Percentiles rank a stretch among this genome's conserved stretches.
Conservation (phyloP, 768 basidiomycete genomes). For the Favolaschia claudopus region DNA sequence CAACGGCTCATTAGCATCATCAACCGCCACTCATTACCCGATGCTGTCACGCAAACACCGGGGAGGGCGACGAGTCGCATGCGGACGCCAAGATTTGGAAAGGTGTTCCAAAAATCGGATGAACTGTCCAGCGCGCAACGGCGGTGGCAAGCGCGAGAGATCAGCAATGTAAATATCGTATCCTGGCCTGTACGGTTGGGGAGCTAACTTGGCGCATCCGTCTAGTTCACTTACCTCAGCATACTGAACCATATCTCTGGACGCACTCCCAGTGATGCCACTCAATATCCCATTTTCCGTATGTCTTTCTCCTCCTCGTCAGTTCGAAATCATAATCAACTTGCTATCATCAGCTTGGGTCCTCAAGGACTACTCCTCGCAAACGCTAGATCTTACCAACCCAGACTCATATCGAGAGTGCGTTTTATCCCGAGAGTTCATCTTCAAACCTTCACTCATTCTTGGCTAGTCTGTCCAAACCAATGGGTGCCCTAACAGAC, state of each 20-base stretch:
- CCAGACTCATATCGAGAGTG: conserved; percentile 77
- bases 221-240: conserved; percentile 86
- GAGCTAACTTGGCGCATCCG: neutral
- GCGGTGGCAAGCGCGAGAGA: conserved; percentile 89
- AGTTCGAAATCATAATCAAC: neutral
- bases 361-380: conserved; percentile 82
- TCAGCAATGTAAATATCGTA: conserved; percentile 79
- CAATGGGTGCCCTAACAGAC: conserved; percentile 90
- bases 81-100: conserved; percentile 63
- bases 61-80: conserved; percentile 59
- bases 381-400: conserved; percentile 68
- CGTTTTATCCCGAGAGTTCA: conserved; percentile 36
- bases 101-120: conserved; percentile 61
- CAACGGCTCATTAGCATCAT: conserved; percentile 60
- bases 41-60: conserved; percentile 44
- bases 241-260: conserved; percentile 93
- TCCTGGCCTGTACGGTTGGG: neutral
- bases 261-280: conserved; percentile 92
- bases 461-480: conserved; percentile 69
- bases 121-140: conserved; percentile 76
- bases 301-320: conserved; percentile 33
- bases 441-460: neutral
- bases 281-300: conserved; percentile 94
- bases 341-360: conserved; percentile 83
- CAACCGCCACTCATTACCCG: conserved; percentile 43